Percentiles rank a stretch among this genome's conserved stretches.
phyloP scores from a whole-genome alignment of 352 stramenopile genomes.

The Globisporangium mamillatum region DNA sequence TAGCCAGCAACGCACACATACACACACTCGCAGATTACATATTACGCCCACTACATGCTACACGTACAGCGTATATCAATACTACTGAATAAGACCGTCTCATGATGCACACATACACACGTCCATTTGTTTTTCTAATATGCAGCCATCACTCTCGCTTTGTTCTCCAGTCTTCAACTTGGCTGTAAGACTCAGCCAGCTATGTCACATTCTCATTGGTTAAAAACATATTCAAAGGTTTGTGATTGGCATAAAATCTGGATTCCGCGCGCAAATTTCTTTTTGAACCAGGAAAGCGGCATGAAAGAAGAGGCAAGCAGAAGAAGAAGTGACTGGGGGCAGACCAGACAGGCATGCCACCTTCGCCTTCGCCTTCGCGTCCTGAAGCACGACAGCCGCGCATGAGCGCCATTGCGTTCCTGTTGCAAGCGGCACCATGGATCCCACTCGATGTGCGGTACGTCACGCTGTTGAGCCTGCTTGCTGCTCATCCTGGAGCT shows the following conservation, averaged over 20 bases:
- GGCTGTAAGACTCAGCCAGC: background rate
- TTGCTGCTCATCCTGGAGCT: background rate
- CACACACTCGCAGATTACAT: background rate
- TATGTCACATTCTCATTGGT: background rate
- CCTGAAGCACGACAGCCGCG: background rate
- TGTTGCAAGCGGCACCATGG: constrained; percentile 60
- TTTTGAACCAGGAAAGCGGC: background rate
- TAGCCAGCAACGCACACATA: background rate
- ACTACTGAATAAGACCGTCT: background rate
- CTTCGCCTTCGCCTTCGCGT: background rate
- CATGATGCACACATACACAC: background rate
- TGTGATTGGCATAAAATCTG: background rate
- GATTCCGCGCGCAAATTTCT: background rate
- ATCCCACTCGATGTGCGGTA: constrained; percentile 41
- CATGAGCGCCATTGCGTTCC: constrained; percentile 35
- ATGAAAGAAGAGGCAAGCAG: background rate
- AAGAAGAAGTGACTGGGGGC: background rate
- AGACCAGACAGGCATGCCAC: constrained; percentile 10
- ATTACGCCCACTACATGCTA: background rate
- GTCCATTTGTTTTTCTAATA: background rate
- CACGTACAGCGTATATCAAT: background rate
- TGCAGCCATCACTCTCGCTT: background rate
- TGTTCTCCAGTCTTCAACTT: background rate
- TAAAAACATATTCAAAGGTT: background rate
- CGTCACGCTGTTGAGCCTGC: background rate